Evolutionary conservation across 2,329 filamentous ascomycete genomes (phyloP).

Genomic region (Penicillium sp.): DNA sequence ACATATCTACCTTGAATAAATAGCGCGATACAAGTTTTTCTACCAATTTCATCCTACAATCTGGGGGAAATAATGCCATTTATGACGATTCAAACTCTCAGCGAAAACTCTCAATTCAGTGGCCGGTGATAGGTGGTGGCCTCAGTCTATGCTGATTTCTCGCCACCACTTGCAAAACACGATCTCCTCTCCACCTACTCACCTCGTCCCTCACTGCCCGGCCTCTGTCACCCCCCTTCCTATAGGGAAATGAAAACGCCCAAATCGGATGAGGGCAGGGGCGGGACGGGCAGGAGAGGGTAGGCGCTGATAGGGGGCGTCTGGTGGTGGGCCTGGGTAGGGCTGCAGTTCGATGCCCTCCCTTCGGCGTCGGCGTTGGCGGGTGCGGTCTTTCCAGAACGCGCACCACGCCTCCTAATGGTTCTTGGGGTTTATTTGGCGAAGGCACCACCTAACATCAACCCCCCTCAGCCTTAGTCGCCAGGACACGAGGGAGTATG

Average conservation of each 20-base stretch:
- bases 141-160: background rate
- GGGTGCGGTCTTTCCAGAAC: constrained; percentile 1
- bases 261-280: background rate
- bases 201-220: background rate
- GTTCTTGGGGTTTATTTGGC: background rate
- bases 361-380: background rate
- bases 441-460: background rate
- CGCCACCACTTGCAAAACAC: background rate
- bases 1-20: background rate
- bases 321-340: constrained; percentile 1
- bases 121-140: background rate
- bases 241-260: background rate
- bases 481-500: background rate
- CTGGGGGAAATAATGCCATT: background rate
- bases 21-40: background rate
- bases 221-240: background rate
- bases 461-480: background rate
- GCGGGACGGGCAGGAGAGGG: background rate
- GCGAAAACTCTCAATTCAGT: background rate
- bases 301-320: background rate
- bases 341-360: constrained; percentile 1
- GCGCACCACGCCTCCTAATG: background rate
- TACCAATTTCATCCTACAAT: background rate
- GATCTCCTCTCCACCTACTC: background rate
- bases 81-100: background rate